A percentile compares a stretch with the other conserved stretches of the same genome.
Evolutionary conservation across 23 red algal genomes (phyloP).

Genomic region (Chondrus crispus): DNA sequence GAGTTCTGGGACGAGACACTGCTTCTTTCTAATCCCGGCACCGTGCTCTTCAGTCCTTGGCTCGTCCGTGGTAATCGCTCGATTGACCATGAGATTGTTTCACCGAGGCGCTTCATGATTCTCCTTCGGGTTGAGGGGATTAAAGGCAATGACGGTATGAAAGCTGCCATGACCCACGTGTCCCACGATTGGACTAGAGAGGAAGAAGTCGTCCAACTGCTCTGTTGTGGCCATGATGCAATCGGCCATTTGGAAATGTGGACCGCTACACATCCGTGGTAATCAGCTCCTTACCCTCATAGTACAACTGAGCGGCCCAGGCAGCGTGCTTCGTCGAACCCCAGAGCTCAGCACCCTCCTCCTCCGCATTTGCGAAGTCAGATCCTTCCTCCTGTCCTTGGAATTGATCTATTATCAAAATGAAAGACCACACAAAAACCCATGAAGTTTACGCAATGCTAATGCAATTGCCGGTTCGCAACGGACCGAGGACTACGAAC

Average conservation of each 20-base stretch:
- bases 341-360: slow-evolving; percentile 90
- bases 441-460: no score
- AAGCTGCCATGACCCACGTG: slow-evolving; percentile 99
- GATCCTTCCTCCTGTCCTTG: slow-evolving; percentile 75
- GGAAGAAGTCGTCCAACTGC: slow-evolving; percentile 56
- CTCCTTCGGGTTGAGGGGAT: slow-evolving; percentile 68
- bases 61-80: slow-evolving; percentile 82
- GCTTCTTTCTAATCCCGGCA: slow-evolving; percentile 87
- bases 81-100: slow-evolving; percentile 74
- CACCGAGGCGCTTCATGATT: slow-evolving; percentile 69
- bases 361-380: slow-evolving; percentile 47
- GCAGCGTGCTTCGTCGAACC: slow-evolving; percentile 83
- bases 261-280: slow-evolving; percentile 92
- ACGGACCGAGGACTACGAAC: no score
- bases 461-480: no score
- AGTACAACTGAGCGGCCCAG: slow-evolving; percentile 80
- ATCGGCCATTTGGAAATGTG: slow-evolving; percentile 88
- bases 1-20: slow-evolving; percentile 83
- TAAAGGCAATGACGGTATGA: slow-evolving; percentile 84
- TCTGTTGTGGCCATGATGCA: slow-evolving; percentile 86
- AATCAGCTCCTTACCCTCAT: slow-evolving; percentile 74
- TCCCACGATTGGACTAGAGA: slow-evolving; percentile 85
- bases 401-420: no score
- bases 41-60: slow-evolving; percentile 99
- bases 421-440: no score